These are phyloP conservation scores for Microsporum canis DNA, from an alignment of 2,329 filamentous ascomycete species.

Conservation along the genomic window DNA sequence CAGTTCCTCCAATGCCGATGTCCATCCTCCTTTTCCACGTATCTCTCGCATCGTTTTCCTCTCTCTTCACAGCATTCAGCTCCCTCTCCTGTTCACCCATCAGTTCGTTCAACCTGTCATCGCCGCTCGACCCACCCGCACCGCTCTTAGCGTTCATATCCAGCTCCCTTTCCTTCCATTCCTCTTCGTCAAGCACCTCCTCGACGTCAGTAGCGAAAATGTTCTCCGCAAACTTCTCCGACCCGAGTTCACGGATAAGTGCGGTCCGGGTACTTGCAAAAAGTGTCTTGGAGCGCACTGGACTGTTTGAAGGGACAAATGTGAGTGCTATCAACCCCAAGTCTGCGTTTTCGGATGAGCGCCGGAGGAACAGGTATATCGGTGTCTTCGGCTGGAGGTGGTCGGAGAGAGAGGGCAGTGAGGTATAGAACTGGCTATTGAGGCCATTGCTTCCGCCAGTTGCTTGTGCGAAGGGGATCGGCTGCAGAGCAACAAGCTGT, in stretches of 20 bases:
- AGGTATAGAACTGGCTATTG: conserved; percentile 40
- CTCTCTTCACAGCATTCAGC: conserved; percentile 46
- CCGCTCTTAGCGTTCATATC: conserved; percentile 25
- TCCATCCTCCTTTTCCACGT: conserved; percentile 40
- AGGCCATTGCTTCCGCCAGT: conserved; percentile 3
- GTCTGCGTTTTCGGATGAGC: conserved; percentile 19
- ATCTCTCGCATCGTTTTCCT: conserved; percentile 46
- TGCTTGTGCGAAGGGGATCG: conserved; percentile 30
- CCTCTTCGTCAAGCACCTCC: conserved; percentile 45
- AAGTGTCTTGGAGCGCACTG: conserved; percentile 54
- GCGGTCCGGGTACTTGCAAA: conserved; percentile 54
- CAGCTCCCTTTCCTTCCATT: conserved; percentile 44
- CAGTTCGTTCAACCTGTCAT: conserved; percentile 36
- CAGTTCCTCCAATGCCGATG: conserved; percentile 35
- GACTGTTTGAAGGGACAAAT: conserved; percentile 52
- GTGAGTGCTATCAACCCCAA: conserved; percentile 45
- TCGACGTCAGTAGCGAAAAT: conserved; percentile 49
- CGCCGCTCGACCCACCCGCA: conserved; percentile 14
- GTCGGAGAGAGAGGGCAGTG: conserved; percentile 39
- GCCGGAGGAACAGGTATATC: conserved; percentile 51
- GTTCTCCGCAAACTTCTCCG: conserved; percentile 48
- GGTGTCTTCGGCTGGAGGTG: conserved; percentile 46
- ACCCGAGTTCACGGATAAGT: conserved; percentile 48
- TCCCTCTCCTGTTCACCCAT: conserved; percentile 51
- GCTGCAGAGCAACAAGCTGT: conserved; percentile 30